A percentile compares a stretch with the other conserved stretches of the same genome.
Conservation (phyloP, 805 yeast genomes). For the Candida sakaeoensis region DNA sequence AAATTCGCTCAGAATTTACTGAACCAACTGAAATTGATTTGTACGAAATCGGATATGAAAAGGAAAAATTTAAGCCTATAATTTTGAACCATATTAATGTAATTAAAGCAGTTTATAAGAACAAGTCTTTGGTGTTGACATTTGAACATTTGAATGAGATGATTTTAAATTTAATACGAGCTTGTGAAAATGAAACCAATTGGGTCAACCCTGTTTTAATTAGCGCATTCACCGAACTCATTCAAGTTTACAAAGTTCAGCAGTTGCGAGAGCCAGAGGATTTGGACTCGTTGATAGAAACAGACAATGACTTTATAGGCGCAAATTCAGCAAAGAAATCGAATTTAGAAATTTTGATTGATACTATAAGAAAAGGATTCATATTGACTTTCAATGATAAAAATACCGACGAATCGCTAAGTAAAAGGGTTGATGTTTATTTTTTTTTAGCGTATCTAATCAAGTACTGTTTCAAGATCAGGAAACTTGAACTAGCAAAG, state of each 20-base stretch:
- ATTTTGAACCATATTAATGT: constrained; percentile 29
- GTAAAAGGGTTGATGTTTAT: constrained; percentile 64
- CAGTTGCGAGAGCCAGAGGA: constrained; percentile 26
- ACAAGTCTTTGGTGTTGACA: constrained; percentile 30
- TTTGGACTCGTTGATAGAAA: constrained; percentile 12
- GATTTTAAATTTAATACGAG: constrained; percentile 45
- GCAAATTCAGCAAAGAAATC: constrained; percentile 15
- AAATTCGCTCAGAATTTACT: constrained; percentile 25
- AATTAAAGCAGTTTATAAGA: constrained; percentile 30
- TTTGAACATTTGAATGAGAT: constrained; percentile 37
- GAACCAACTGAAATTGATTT: constrained; percentile 41
- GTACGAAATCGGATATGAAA: constrained; percentile 19
- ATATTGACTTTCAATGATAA: constrained; percentile 78
- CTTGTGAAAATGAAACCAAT: constrained; percentile 48
- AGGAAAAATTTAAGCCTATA: constrained; percentile 35
- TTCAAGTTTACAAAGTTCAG: constrained; percentile 36
- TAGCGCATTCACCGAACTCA: constrained; percentile 37
- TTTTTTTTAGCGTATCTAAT: constrained; percentile 68
- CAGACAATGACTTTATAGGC: constrained; percentile 17
- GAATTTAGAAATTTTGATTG: constrained; percentile 51
- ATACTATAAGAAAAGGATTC: constrained; percentile 68
- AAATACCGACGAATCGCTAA: constrained; percentile 42
- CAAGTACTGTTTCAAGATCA: constrained; percentile 62
- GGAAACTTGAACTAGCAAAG: constrained; percentile 68
- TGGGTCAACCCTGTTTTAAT: constrained; percentile 51